phyloP scores from a whole-genome alignment of 2,329 filamentous ascomycete genomes.

The Hymenotorrendiella dingleyae region DNA sequence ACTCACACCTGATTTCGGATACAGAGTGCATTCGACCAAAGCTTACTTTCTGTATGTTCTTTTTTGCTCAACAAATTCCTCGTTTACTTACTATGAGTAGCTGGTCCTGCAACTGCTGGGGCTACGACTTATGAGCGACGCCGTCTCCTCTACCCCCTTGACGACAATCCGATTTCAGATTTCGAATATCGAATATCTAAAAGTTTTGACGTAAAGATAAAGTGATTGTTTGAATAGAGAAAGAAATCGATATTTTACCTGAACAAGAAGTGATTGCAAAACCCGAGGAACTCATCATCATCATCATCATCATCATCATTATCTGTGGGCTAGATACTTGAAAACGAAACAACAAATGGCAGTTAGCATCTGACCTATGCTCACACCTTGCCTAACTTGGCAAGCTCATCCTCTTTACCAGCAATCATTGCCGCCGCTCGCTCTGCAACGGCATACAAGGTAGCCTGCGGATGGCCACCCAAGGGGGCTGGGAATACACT shows the following conservation, averaged over 20 bases:
- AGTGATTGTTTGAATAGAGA: too few species aligned
- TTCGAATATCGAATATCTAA: too few species aligned
- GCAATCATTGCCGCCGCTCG: neutral
- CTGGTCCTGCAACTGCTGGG: neutral
- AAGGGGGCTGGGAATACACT: constrained; percentile 25
- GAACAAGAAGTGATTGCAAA: too few species aligned
- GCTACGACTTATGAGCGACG: neutral
- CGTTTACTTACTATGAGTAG: neutral
- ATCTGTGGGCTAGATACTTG: too few species aligned
- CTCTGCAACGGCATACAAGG: neutral
- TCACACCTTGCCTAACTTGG: too few species aligned
- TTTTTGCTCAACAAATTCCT: neutral
- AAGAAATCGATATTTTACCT: too few species aligned
- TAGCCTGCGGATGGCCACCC: neutral
- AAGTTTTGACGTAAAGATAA: too few species aligned
- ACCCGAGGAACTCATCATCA: too few species aligned
- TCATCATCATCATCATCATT: too few species aligned
- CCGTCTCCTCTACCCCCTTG: neutral
- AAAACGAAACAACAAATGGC: too few species aligned
- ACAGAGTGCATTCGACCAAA: neutral
- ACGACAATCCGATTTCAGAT: neutral
- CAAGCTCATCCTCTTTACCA: neutral
- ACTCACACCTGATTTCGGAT: neutral
- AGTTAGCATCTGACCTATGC: too few species aligned
- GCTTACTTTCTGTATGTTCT: neutral